Evolutionary conservation across 2,329 filamentous ascomycete species (phyloP), one percentile per base, ranked within the genome.

Genomic region (Monilinia polystroma): DNA sequence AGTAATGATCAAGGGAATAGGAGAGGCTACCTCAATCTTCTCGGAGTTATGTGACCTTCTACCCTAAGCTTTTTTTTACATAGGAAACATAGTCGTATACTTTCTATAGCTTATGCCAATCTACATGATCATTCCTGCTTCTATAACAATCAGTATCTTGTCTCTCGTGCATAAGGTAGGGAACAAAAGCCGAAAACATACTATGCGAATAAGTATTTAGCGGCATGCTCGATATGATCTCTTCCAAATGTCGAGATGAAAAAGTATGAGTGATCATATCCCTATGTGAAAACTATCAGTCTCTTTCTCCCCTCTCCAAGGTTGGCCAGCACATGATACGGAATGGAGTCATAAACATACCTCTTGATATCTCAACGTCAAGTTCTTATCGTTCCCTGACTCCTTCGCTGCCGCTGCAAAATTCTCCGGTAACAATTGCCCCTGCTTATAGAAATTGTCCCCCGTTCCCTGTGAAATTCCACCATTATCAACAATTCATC

Each of bases 241-340:
- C 91, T 89, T 54, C 90, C 86, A 77, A 99, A 99, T 20, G 87
- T 88, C 47, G 93, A 89, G 83, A 99, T 96, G 80, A 97, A 97
- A 80, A 88, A 99, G 81, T 99, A 99, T 70, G 92, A 96, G 81
- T 99, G 95, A 78, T 99, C 95, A 77, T 99, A 98, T 69, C 88
- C 93, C 80, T 91, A 76, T 52, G 49, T 23, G 23, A 14, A 35
- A 41, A 71, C 23, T 11, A 18, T 66, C 65, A 74, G 70, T 62
- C 67, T 18, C 45, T 32, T n/a, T 23, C 43, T 43, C 16, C 49
- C 35, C n/a, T 18, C 20, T 53, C 23, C 12, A 43, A n/a, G 4
- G 11, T 7, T 11, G 29, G 11, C 14, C 11, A 16, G 43, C 38
- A 41, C 3, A 23, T 35, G 32, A 8, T 8, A 32, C 7, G 32